Evolutionary conservation across 2,329 filamentous ascomycete genomes (phyloP), one percentile per base, ranked within the genome.

Genomic region (Ophiostoma pallidulum): DNA sequence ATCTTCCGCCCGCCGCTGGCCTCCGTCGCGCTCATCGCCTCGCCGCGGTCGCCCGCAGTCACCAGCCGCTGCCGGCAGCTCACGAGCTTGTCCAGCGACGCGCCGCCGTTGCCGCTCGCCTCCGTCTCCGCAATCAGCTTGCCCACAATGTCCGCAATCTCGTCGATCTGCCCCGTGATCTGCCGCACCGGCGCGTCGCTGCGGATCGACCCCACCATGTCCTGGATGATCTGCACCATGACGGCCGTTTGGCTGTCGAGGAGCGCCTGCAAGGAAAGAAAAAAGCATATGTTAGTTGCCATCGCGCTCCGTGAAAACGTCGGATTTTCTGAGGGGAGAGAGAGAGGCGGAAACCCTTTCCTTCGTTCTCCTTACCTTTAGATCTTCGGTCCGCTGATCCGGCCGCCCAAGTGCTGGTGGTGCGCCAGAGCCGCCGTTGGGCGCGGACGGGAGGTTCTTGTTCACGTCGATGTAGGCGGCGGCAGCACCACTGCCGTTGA

Each of bases 161-260:
- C 75, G 47, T 71, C 72, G 52, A 92, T 83, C 60, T 88, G 77
- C n/a, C 70, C 73, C 22, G 76, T 77, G 51, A 94, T 81, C 49
- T 79, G 74, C 48, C 75, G 70, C 49, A 84, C 75, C 24, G 73
- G 68, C 26, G 77, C 76, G 54, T 84, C 78, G 43, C 74, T 72
- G 46, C 84, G 82, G 52, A 89, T 82, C 26, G 78, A 79, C 46
- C 76, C 74, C 40, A 94, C 86, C 8, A 94, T 75, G n/a, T 80
- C 77, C 64, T 92, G 86, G 54, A 94, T 89, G 38, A 80, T 85
- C 55, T 87, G 80, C 22, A 92, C 82, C 50, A 94, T 74, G 3
- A 80, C 69, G 43, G 86, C 84, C 10, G 84, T 90, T 62, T 92
- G 86, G 59, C 90, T 85, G 60, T 92, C 85, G 31, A 94, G 76